These are phyloP conservation scores for Volvox carteri DNA, from an alignment of 163 green algal genomes.

Conservation along the genomic window DNA sequence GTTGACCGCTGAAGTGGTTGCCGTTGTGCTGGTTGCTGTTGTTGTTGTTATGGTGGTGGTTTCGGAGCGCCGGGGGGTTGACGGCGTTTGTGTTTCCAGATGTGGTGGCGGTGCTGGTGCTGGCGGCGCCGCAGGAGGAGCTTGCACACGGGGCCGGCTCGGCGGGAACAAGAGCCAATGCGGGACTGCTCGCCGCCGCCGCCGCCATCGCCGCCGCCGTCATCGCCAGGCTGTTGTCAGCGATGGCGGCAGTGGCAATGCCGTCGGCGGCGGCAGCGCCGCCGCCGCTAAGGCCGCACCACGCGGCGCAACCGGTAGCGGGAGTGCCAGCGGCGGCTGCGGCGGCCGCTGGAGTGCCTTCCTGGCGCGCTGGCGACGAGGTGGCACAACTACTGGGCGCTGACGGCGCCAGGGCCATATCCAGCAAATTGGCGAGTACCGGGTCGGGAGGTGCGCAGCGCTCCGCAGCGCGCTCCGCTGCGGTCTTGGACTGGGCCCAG, in stretches of 20 bases:
- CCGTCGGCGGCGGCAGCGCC: background rate
- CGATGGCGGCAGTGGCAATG: background rate
- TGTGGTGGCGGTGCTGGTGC: background rate
- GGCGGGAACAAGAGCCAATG: no score
- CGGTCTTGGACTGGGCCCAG: conserved; percentile 14
- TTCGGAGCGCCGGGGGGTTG: background rate
- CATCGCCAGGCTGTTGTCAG: no score
- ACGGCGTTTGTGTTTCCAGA: background rate
- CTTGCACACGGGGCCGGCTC: conserved; percentile 1
- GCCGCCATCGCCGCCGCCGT: no score
- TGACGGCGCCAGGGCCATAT: background rate
- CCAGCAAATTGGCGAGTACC: background rate
- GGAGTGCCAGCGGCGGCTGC: background rate
- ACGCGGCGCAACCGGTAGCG: background rate
- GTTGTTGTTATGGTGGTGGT: background rate
- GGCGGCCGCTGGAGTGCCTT: background rate
- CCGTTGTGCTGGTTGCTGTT: background rate
- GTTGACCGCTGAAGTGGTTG: background rate
- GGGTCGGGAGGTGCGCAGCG: background rate
- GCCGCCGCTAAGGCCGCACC: background rate
- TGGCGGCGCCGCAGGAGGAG: conserved; percentile 2
- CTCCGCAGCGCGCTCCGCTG: background rate
- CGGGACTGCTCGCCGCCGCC: background rate
- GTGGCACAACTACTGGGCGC: background rate
- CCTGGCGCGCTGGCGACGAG: background rate